Evolutionary conservation across 306 rosid genomes (phyloP).

Genomic region (Cucurbita ficifolia): DNA sequence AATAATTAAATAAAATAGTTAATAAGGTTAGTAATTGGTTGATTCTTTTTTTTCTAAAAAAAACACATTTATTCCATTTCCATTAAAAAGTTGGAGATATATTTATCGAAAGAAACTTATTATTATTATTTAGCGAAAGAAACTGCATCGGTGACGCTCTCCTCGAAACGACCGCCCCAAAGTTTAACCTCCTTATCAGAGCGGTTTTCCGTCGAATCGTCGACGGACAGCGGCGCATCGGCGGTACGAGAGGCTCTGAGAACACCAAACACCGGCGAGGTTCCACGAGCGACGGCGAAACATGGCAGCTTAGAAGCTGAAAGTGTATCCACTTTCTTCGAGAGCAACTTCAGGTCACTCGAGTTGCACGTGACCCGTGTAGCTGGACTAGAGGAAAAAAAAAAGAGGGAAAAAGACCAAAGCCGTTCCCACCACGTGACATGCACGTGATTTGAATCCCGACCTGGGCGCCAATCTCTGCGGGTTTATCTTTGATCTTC

Average conservation of each 20-base stretch:
- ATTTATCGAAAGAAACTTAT: too few relatives aligned
- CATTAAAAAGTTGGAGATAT: too few relatives aligned
- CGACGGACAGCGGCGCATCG: background rate
- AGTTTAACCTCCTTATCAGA: slow-evolving; percentile 63
- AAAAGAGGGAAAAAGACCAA: background rate
- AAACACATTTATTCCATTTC: too few relatives aligned
- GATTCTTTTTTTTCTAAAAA: too few relatives aligned
- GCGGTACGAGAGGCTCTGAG: background rate
- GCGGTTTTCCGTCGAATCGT: background rate
- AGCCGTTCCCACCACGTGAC: slow-evolving; percentile 2
- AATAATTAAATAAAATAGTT: too few relatives aligned
- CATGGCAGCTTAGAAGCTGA: slow-evolving; percentile 18
- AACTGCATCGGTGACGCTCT: slow-evolving; percentile 68
- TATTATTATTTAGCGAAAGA: too few relatives aligned
- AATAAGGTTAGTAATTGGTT: too few relatives aligned
- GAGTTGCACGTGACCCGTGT: background rate
- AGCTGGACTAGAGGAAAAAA: too few relatives aligned
- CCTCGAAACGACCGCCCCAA: slow-evolving; percentile 97
- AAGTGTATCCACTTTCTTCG: too few relatives aligned
- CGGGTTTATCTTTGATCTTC: background rate
- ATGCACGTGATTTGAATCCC: slow-evolving; percentile 10
- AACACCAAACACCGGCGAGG: background rate
- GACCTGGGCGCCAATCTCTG: slow-evolving; percentile 4
- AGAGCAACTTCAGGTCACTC: background rate
- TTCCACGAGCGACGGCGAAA: slow-evolving; percentile 12